Percentiles rank a stretch among this genome's conserved stretches.
Conservation (phyloP, 768 basidiomycete species). For the Panaeolus cyanescens region DNA sequence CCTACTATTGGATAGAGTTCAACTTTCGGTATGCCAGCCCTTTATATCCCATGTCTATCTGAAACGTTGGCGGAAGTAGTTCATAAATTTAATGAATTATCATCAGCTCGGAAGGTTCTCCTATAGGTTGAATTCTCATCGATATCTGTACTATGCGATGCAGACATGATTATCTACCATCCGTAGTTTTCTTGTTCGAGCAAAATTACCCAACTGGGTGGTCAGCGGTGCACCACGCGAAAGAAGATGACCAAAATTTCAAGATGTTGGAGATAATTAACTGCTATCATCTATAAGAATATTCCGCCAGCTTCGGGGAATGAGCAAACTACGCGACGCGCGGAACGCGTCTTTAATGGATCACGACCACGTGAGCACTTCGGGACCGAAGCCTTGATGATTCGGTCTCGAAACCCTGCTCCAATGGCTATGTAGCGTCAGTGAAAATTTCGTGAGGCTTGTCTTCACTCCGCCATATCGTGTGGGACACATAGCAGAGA, state of each 20-base stretch:
- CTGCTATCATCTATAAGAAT: not conserved
- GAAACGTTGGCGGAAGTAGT: not conserved
- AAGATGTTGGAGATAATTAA: not conserved
- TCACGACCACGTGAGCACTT: constrained; percentile 1
- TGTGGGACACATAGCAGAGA: not conserved
- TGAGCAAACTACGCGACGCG: not conserved
- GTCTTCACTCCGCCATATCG: not conserved
- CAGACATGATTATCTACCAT: too few species aligned
- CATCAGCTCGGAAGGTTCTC: not conserved
- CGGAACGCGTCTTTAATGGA: constrained; percentile 1
- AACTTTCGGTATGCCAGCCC: not conserved
- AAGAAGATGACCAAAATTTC: not conserved
- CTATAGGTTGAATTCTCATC: too few species aligned
- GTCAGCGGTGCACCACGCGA: not conserved
- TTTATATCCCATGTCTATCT: not conserved
- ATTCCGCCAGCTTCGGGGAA: not conserved
- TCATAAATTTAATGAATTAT: not conserved
- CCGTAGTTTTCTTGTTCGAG: too few species aligned
- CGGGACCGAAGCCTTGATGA: too few species aligned
- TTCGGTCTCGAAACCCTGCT: not conserved
- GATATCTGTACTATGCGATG: too few species aligned
- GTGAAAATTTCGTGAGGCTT: too few species aligned
- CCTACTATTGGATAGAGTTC: not conserved
- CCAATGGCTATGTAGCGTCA: too few species aligned
- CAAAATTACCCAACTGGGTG: not conserved